Evolutionary conservation across 306 rosid genomes (phyloP).

Genomic region (Prunus padus): DNA sequence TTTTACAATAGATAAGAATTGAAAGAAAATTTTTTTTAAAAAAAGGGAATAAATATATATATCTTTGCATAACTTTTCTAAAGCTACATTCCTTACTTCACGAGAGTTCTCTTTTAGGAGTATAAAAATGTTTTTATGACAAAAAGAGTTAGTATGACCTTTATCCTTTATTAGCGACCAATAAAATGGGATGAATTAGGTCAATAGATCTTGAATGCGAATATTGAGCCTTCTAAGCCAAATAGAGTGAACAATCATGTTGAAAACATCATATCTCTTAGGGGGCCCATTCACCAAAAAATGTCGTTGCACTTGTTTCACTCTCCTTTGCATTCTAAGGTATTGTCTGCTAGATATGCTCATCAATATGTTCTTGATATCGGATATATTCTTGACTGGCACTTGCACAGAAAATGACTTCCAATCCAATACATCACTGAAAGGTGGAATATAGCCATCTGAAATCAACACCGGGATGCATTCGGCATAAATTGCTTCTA

Average conservation of each 20-base stretch:
- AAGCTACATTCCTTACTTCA: too few relatives aligned
- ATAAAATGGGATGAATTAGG: background rate
- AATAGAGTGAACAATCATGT: conserved; percentile 57
- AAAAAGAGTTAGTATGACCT: too few relatives aligned
- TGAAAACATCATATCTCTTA: conserved; percentile 50
- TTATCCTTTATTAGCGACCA: too few relatives aligned
- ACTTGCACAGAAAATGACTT: conserved; percentile 47
- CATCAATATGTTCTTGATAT: conserved; percentile 49
- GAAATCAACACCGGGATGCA: conserved; percentile 64
- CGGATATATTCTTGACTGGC: conserved; percentile 42
- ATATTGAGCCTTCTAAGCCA: conserved; percentile 61
- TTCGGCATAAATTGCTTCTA: conserved; percentile 57
- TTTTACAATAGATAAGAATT: too few relatives aligned
- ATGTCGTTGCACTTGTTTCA: conserved; percentile 52
- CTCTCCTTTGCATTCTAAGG: conserved; percentile 43
- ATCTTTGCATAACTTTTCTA: too few relatives aligned
- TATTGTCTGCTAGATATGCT: conserved; percentile 44
- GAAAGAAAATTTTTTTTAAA: too few relatives aligned
- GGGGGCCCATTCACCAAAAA: conserved; percentile 58
- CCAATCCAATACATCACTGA: conserved; percentile 36
- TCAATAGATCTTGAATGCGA: conserved; percentile 30
- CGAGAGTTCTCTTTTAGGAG: too few relatives aligned
- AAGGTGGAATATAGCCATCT: conserved; percentile 39
- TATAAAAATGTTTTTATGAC: too few relatives aligned
- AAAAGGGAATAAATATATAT: too few relatives aligned